Evolutionary conservation across 2,329 filamentous ascomycete species (phyloP).

Genomic region (Aspergillus felis): DNA sequence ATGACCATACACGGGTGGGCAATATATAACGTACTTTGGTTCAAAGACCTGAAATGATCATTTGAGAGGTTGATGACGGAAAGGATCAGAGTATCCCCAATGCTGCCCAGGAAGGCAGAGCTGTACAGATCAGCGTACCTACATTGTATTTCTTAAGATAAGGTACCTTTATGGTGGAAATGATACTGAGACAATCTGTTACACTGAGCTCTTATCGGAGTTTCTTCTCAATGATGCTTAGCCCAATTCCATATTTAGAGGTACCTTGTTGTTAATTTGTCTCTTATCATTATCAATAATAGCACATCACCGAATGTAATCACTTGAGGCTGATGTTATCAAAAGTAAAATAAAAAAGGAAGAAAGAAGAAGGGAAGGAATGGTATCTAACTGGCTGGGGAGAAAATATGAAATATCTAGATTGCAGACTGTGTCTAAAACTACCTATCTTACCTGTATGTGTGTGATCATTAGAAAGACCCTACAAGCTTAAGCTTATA

Average conservation of each 20-base stretch:
- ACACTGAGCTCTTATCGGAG: not conserved
- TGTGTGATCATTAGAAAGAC: not conserved
- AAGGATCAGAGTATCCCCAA: not conserved
- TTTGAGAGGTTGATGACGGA: not conserved
- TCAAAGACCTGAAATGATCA: not conserved
- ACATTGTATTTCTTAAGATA: too few species aligned
- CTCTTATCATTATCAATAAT: not conserved
- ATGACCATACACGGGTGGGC: too few species aligned
- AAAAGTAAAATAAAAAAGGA: too few species aligned
- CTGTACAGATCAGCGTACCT: not conserved
- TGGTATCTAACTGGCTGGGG: too few species aligned
- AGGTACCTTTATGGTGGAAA: not conserved
- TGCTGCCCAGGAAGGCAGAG: not conserved
- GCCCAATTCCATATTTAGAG: not conserved
- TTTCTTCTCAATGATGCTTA: not conserved
- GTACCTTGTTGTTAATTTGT: not conserved
- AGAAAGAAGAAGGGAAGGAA: too few species aligned
- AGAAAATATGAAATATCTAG: too few species aligned
- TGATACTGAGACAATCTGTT: not conserved
- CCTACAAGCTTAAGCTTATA: not conserved
- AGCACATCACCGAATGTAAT: too few species aligned
- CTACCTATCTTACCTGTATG: not conserved
- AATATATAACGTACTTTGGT: not conserved
- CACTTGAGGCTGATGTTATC: too few species aligned
- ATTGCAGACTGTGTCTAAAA: too few species aligned